Evolutionary conservation across 2,329 filamentous ascomycete species (phyloP), one percentile per base, ranked within the genome.

Genomic region (Trichoderma sp.): DNA sequence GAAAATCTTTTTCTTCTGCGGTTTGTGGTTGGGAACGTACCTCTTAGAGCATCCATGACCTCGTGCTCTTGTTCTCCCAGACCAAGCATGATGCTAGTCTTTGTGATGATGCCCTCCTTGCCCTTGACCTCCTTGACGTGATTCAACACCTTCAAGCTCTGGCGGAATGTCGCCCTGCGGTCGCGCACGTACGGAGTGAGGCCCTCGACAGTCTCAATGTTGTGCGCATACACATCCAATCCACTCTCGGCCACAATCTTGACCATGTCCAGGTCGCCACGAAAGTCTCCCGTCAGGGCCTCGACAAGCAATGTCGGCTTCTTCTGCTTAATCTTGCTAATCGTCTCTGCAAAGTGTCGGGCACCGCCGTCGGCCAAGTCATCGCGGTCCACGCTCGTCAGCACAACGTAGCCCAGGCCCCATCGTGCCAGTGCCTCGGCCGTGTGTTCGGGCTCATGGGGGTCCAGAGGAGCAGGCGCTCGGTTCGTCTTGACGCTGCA

Each of bases 81-180:
- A 4, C 96, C 96, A 28, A 99, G 86, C 96, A 99, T 99, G 72
- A 99, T 89, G 74, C 93, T 97, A 1, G 96, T 98, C 86, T 99
- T 99, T n/a, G 96, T 99, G 75, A 99, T 97, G 70, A 98, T 86
- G 3, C 87, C 87, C 1, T 90, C 87, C 71, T 83, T 79, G 68
- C 85, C 84, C 69, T 87, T 88, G 2, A 91, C 88, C 70, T 88
- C 86, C 85, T 99, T 98, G 34, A 91, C 96, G 46, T 92, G 89
- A 68, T 89, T 85, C 70, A 99, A 82, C 8, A 99, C 94, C 37
- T 83, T 84, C 70, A 98, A 80, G 71, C 91, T 96, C 83, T 97
- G 93, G 73, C 91, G 84, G 83, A 97, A 99, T 6, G 89, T 96
- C 1, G 96, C 96, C 70, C 95, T 86, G 59, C 95, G 89, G 78